phyloP scores from a whole-genome alignment of 345 rosid genomes.

The Schrenkiella parvula region DNA sequence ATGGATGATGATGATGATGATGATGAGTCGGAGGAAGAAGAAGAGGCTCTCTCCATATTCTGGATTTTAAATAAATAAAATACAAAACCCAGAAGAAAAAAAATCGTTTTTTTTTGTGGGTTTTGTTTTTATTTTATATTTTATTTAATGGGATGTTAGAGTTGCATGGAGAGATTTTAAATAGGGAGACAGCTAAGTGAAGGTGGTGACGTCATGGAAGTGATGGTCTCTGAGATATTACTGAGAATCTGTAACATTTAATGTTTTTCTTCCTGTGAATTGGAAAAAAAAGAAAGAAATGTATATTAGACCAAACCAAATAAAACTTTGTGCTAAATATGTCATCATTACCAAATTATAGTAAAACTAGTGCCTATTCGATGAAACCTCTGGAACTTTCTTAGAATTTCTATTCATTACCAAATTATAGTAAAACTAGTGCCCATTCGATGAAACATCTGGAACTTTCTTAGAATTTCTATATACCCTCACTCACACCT shows the following conservation, averaged over 20 bases:
- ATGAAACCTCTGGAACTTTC: slow-evolving; percentile 20
- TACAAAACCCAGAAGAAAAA: slow-evolving; percentile 15
- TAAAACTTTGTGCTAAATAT: background rate
- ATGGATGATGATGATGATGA: slow-evolving; percentile 11
- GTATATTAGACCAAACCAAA: slow-evolving; percentile 12
- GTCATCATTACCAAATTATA: slow-evolving; percentile 23
- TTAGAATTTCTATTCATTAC: slow-evolving; percentile 14
- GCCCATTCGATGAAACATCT: background rate
- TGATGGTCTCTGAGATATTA: slow-evolving; percentile 32
- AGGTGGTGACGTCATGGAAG: slow-evolving; percentile 21
- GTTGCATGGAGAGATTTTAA: slow-evolving; percentile 36
- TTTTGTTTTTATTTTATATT: slow-evolving; percentile 18
- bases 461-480: slow-evolving; percentile 26
- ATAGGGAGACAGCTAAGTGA: slow-evolving; percentile 35
- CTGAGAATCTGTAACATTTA: slow-evolving; percentile 33
- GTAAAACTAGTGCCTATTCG: background rate
- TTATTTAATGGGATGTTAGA: background rate
- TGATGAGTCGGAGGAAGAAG: slow-evolving; percentile 18
- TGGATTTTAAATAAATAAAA: background rate
- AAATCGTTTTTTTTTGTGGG: background rate
- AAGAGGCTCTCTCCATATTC: slow-evolving; percentile 23
- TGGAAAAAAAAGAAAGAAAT: background rate
- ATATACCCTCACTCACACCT: background rate
- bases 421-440: slow-evolving; percentile 17
- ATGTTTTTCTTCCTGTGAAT: slow-evolving; percentile 19